Evolutionary conservation across 2,329 filamentous ascomycete species (phyloP).

Genomic region (Coleophoma cylindrospora): DNA sequence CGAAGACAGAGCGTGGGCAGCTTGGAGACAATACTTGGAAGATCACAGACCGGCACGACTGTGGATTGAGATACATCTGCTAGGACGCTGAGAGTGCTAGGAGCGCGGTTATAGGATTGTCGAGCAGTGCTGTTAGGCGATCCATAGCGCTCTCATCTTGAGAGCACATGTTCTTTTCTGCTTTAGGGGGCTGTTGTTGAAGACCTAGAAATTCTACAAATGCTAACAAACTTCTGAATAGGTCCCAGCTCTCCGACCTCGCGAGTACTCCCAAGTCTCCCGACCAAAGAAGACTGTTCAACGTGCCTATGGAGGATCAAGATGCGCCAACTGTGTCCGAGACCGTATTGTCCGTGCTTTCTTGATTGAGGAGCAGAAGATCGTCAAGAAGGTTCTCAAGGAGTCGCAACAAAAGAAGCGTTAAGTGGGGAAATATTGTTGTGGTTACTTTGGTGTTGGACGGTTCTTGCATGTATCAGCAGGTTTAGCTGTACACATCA

Average conservation of each 20-base stretch:
- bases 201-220: neutral
- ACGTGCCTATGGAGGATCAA: conserved; percentile 96
- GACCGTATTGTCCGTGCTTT: conserved; percentile 97
- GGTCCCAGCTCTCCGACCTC: conserved; percentile 94
- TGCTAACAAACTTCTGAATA: conserved; percentile 36
- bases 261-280: conserved; percentile 95
- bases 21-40: too few relatives aligned
- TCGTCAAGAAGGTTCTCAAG: conserved; percentile 99
- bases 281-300: conserved; percentile 99
- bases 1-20: neutral
- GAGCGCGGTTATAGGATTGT: too few relatives aligned
- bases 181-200: neutral
- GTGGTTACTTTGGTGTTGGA: conserved; percentile 27
- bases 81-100: too few relatives aligned
- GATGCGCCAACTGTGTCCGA: conserved; percentile 98
- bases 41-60: too few relatives aligned
- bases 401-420: conserved; percentile 72
- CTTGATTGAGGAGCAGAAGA: conserved; percentile 99
- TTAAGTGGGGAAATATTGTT: conserved; percentile 21
- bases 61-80: too few relatives aligned
- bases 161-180: neutral
- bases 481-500: conserved; percentile 28
- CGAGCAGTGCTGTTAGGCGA: too few relatives aligned
- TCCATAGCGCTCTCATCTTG: too few relatives aligned
- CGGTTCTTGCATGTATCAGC: conserved; percentile 27